Percentiles rank a stretch among this genome's conserved stretches.
These are phyloP conservation scores for Thraustochytrium sp. DNA, from an alignment of 352 stramenopile species.

Conservation along the genomic window DNA sequence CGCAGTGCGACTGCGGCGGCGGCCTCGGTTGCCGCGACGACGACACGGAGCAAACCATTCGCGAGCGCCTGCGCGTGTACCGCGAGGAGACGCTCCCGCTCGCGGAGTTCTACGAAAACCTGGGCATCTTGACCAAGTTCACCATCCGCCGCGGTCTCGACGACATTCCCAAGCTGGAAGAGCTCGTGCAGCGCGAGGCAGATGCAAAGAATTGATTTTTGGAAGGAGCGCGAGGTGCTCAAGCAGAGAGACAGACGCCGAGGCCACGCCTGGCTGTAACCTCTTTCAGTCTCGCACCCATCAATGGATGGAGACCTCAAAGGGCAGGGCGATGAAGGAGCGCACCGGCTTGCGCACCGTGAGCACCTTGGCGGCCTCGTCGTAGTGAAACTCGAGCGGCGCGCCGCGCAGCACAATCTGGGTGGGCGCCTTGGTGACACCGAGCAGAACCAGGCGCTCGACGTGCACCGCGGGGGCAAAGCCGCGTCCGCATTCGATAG, in stretches of 20 bases:
- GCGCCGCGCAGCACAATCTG: constrained; percentile 57
- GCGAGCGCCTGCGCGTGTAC: constrained; percentile 73
- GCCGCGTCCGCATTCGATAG: constrained; percentile 47
- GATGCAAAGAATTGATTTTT: too few species aligned
- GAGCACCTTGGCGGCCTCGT: constrained; percentile 59
- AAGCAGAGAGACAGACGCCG: too few species aligned
- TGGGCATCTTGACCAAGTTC: constrained; percentile 57
- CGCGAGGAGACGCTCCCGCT: constrained; percentile 74
- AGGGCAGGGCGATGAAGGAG: background rate
- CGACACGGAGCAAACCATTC: constrained; percentile 69
- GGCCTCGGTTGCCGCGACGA: constrained; percentile 69
- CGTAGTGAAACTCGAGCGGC: constrained; percentile 65
- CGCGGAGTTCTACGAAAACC: constrained; percentile 71
- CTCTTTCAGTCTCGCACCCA: too few species aligned
- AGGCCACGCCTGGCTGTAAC: too few species aligned
- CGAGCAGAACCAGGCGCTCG: constrained; percentile 71
- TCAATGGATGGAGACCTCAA: background rate
- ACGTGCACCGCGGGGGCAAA: constrained; percentile 63
- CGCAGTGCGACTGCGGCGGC: constrained; percentile 70
- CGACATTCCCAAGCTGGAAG: constrained; percentile 36
- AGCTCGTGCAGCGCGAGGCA: background rate
- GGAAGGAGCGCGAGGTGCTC: too few species aligned
- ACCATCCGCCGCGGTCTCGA: constrained; percentile 26
- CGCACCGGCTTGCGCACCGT: constrained; percentile 70
- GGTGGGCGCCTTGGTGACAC: constrained; percentile 52